Base-by-base conservation (phyloP, 108 stramenopile species). In the Pseudonitzschia delicatissima region DNA sequence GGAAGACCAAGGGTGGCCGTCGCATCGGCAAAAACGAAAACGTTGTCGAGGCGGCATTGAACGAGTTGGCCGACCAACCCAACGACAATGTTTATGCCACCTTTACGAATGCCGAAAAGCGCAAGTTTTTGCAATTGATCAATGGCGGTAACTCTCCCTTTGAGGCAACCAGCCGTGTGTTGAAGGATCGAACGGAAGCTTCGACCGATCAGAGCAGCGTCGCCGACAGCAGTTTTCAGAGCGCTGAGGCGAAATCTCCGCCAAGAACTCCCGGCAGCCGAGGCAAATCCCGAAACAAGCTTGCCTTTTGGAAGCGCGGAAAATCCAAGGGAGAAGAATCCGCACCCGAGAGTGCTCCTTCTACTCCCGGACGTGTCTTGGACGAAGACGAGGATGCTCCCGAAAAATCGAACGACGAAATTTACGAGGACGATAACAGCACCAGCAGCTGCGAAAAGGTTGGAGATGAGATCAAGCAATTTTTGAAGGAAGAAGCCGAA, bases 61-160 rank as follows among this genome's bases (percentile, higher is more conserved):
- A 5, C 44, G 45, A 42, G 27, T 23, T 17, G 26, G 8, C 15
- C 18, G n/a, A 18, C 21, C 27, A 20, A 17, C 68, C 18, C 60
- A 45, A 8, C 57, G 81, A 82, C 33, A 75, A 78, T 68, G 34
- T 71, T 0, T 92, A 92, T 69, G 72, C 68, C 47, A 80, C 55
- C 45, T 86, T 89, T 57, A 81, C 44, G 61, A 71, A 80, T 5
- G 33, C 76, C 20, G 87, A 92, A 55, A 92, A 92, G 62, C 76
- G 88, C 4, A 81, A 84, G 58, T 92, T 92, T 50, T 67, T 92
- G 59, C 78, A 79, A 26, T 71, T 89, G 27, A 74, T 92, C 50
- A 89, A 86, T 64, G 67, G 58, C 4, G 88, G 88, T 17, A 67
- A 84, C 63, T 52, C 84, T 25, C 86, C 87, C 0, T 29, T 53